Conservation (phyloP, 441 rosid species). For the Brassica hybrid region DNA sequence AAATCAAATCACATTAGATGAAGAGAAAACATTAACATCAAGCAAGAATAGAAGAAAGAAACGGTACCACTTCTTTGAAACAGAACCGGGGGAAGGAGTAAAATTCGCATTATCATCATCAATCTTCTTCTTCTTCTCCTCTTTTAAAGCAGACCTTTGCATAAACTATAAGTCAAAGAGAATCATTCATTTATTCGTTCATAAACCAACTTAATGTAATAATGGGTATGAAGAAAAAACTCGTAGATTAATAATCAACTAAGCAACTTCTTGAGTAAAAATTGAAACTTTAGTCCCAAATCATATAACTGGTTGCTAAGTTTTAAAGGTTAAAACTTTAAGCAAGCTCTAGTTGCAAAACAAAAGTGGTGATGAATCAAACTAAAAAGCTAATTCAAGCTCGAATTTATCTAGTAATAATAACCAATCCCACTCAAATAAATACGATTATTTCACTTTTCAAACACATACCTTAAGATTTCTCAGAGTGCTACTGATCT, state of each 20-base stretch:
- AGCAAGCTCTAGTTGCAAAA: neutral
- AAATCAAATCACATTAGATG: constrained; percentile 21
- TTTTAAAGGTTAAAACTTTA: neutral
- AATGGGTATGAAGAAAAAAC: neutral
- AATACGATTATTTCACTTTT: neutral
- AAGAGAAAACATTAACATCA: constrained; percentile 51
- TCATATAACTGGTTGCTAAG: constrained; percentile 9
- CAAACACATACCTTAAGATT: constrained; percentile 73
- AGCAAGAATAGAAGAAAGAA: neutral
- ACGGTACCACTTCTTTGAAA: constrained; percentile 70
- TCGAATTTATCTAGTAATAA: constrained; percentile 3
- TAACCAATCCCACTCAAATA: neutral
- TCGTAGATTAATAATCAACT: neutral
- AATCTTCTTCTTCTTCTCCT: constrained; percentile 57
- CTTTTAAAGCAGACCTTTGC: constrained; percentile 80
- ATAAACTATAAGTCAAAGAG: constrained; percentile 62
- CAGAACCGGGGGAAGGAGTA: constrained; percentile 40
- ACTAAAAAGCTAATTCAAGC: neutral
- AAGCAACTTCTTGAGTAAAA: neutral
- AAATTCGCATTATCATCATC: constrained; percentile 50
- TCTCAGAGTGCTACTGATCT: constrained; percentile 83
- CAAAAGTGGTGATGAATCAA: constrained; percentile 5
- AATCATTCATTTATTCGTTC: neutral
- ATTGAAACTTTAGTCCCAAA: constrained; percentile 7
- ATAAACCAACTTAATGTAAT: constrained; percentile 5